Evolutionary conservation across 2,329 filamentous ascomycete genomes (phyloP).

Genomic region (Lasiodiplodia gonubiensis): DNA sequence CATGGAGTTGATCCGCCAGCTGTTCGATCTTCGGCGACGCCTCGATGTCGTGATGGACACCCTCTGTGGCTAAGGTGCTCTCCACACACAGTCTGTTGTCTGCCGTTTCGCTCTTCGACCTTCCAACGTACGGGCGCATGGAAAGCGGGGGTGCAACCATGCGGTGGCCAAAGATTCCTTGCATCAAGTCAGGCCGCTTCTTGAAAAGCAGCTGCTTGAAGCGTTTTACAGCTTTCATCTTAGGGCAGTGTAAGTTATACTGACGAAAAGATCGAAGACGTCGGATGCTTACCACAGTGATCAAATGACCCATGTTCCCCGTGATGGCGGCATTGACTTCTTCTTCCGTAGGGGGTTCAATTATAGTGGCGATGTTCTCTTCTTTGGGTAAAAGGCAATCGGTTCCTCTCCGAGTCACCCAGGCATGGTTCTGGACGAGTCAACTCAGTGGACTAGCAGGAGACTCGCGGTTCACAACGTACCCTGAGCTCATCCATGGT

Average conservation of each 20-base stretch:
- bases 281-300: slow-evolving; percentile 70
- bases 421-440: slow-evolving; percentile 75
- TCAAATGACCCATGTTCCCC: slow-evolving; percentile 81
- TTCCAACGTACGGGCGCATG: slow-evolving; percentile 52
- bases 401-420: slow-evolving; percentile 82
- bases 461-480: slow-evolving; percentile 43
- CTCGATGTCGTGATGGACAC: slow-evolving; percentile 57
- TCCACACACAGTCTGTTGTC: slow-evolving; percentile 59
- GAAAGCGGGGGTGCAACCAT: slow-evolving; percentile 64
- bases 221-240: slow-evolving; percentile 89
- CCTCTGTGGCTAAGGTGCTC: slow-evolving; percentile 58
- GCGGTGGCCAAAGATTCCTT: slow-evolving; percentile 64
- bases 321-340: slow-evolving; percentile 93
- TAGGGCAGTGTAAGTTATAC: not conserved
- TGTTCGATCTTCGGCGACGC: slow-evolving; percentile 41
- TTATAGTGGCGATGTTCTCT: slow-evolving; percentile 81
- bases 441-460: not conserved
- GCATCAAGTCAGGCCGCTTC: slow-evolving; percentile 60
- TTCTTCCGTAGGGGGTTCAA: slow-evolving; percentile 85
- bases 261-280: not conserved
- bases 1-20: slow-evolving; percentile 35
- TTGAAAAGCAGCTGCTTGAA: slow-evolving; percentile 78
- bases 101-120: slow-evolving; percentile 57
- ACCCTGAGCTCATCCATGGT: slow-evolving; percentile 82
- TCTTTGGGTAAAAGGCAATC: slow-evolving; percentile 80